Percentiles rank a stretch among this genome's conserved stretches.
These are phyloP conservation scores for Cytidiella melzeri DNA, from an alignment of 768 basidiomycete genomes.

Conservation along the genomic window DNA sequence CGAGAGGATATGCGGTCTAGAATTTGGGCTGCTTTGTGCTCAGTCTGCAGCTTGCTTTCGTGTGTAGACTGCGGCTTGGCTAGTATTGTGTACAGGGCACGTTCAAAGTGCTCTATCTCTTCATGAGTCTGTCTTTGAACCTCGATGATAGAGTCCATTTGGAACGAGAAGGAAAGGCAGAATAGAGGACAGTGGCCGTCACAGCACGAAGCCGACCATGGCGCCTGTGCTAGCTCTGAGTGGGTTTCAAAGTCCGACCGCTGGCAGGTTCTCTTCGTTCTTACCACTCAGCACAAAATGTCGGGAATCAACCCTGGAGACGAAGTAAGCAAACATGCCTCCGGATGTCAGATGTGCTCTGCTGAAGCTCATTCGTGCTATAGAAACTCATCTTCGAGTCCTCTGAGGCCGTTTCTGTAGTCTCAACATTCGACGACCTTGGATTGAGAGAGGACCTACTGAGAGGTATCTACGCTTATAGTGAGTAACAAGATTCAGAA, in stretches of 20 bases:
- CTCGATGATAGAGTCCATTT: conserved; percentile 92
- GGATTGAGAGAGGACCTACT: conserved; percentile 92
- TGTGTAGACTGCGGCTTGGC: conserved; percentile 60
- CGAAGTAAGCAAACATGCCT: conserved; percentile 48
- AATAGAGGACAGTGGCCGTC: not conserved
- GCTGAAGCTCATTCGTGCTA: not conserved
- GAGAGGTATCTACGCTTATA: conserved; percentile 97
- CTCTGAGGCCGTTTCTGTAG: conserved; percentile 83
- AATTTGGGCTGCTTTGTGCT: conserved; percentile 89
- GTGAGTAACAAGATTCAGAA: conserved; percentile 31
- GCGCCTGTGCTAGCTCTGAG: not conserved
- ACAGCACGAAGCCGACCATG: too few species aligned
- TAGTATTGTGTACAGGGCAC: conserved; percentile 78
- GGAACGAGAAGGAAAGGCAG: conserved; percentile 1
- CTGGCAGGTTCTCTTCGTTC: conserved; percentile 22
- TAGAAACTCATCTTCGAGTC: conserved; percentile 95
- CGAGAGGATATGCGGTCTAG: conserved; percentile 77
- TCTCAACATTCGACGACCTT: conserved; percentile 87
- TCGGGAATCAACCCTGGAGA: conserved; percentile 80
- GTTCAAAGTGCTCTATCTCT: conserved; percentile 89
- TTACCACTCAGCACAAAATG: conserved; percentile 51
- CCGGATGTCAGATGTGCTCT: conserved; percentile 8
- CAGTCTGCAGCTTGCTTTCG: conserved; percentile 61
- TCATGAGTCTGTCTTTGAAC: conserved; percentile 94
- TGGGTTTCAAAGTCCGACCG: conserved; percentile 51